phyloP scores from a whole-genome alignment of 2,329 filamentous ascomycete genomes.

The Monosporascus sp. region DNA sequence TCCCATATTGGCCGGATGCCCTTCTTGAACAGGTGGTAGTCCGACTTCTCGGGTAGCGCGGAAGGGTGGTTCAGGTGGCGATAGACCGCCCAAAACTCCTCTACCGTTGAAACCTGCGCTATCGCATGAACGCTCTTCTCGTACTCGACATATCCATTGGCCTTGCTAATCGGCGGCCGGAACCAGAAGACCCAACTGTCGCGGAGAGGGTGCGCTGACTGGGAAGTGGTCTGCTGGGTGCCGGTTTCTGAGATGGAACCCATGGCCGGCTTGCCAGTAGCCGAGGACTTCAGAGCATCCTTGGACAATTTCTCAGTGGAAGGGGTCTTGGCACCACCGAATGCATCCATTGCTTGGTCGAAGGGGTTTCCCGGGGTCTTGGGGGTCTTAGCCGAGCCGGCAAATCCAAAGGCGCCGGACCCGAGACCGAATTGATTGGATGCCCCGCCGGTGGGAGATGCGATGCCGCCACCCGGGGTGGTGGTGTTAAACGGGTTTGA shows the following conservation, averaged over 20 bases:
- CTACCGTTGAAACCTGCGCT: constrained; percentile 72
- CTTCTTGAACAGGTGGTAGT: constrained; percentile 97
- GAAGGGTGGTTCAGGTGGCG: constrained; percentile 86
- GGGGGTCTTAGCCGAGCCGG: constrained; percentile 79
- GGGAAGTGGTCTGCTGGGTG: constrained; percentile 32
- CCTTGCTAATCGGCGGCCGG: constrained; percentile 91
- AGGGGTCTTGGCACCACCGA: constrained; percentile 44
- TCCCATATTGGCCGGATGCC: constrained; percentile 97
- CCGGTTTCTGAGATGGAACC: constrained; percentile 40
- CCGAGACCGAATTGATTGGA: constrained; percentile 84
- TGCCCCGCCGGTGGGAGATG: constrained; percentile 67
- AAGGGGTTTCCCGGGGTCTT: constrained; percentile 79
- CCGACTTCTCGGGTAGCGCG: constrained; percentile 80
- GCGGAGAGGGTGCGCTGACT: constrained; percentile 60
- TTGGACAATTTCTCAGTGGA: constrained; percentile 58
- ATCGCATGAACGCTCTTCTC: constrained; percentile 92
- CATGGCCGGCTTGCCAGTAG: constrained; percentile 34
- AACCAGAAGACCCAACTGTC: constrained; percentile 97
- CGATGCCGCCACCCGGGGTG: constrained; percentile 61
- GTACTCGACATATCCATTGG: constrained; percentile 80
- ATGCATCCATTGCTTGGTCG: constrained; percentile 61
- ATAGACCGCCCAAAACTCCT: constrained; percentile 90
- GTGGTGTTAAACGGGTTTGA: constrained; percentile 74
- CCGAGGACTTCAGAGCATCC: constrained; percentile 28
- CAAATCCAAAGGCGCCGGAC: constrained; percentile 94